These are phyloP conservation scores for Cordyceps fumosorosea DNA, from an alignment of 2,329 filamentous ascomycete genomes.

Conservation along the genomic window DNA sequence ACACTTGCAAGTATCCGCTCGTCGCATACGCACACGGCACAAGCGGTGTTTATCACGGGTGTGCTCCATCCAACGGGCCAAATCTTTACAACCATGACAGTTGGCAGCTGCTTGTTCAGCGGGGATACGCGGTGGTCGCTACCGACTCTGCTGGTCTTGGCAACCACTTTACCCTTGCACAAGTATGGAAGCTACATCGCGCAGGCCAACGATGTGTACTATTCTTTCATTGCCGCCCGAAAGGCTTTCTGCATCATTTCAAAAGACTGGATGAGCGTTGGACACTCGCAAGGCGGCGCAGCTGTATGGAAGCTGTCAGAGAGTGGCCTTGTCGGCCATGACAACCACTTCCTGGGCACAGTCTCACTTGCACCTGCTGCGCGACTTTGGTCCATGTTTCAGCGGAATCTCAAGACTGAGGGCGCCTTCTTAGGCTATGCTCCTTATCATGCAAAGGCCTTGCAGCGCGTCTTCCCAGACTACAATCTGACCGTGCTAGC, in stretches of 20 bases:
- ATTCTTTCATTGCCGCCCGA: slow-evolving; percentile 13
- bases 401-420: not conserved
- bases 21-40: slow-evolving; percentile 17
- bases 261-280: slow-evolving; percentile 15
- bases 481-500: slow-evolving; percentile 10
- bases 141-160: slow-evolving; percentile 20
- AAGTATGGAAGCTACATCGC: slow-evolving; percentile 14
- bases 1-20: not conserved
- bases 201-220: slow-evolving; percentile 17
- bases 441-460: slow-evolving; percentile 2
- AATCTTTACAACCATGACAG: slow-evolving; percentile 13
- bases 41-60: slow-evolving; percentile 14
- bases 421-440: slow-evolving; percentile 1
- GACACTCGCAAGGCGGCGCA: slow-evolving; percentile 18
- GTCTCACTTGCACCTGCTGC: slow-evolving; percentile 14
- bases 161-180: slow-evolving; percentile 17
- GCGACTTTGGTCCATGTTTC: not conserved
- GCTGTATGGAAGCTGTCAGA: slow-evolving; percentile 18
- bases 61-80: slow-evolving; percentile 15
- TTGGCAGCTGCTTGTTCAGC: slow-evolving; percentile 11
- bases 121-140: slow-evolving; percentile 18
- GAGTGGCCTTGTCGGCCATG: not conserved
- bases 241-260: slow-evolving; percentile 13
- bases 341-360: slow-evolving; percentile 10
- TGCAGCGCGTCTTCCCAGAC: slow-evolving; percentile 2